Percentiles rank a stretch among this genome's conserved stretches.
Conservation (phyloP, 257 asterid genomes). For the Gentiana dahurica region DNA sequence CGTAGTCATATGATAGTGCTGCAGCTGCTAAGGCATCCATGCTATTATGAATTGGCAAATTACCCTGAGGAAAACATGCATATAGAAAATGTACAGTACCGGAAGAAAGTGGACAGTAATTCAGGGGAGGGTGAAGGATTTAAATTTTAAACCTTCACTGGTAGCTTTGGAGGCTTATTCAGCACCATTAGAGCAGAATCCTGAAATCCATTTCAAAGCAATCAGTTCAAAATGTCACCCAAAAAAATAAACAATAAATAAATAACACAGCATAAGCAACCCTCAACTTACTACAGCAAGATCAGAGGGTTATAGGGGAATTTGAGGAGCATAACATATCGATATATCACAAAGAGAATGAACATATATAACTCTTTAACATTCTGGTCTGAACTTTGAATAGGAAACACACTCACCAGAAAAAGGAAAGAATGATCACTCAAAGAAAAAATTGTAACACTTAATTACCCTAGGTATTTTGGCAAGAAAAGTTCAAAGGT, state of each 20-base stretch:
- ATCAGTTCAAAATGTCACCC: slow-evolving; percentile 1
- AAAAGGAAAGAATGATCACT: background rate
- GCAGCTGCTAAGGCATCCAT: slow-evolving; percentile 99
- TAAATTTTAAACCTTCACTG: slow-evolving; percentile 54
- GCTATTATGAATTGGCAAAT: slow-evolving; percentile 78
- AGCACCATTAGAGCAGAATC: slow-evolving; percentile 81
- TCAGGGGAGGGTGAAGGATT: slow-evolving; percentile 5
- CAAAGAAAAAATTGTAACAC: background rate
- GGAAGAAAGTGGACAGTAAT: background rate
- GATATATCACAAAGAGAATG: background rate
- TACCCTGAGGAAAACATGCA: slow-evolving; percentile 37
- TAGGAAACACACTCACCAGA: background rate
- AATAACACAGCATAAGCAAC: background rate
- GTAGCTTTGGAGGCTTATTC: slow-evolving; percentile 93
- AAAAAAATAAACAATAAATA: slow-evolving; percentile 2
- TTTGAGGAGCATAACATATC: background rate
- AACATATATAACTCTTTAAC: background rate
- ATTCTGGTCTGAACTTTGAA: background rate
- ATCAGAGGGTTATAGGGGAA: background rate
- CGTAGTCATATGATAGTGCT: slow-evolving; percentile 73
- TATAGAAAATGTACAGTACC: slow-evolving; percentile 13
- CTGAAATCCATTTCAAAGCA: slow-evolving; percentile 27
- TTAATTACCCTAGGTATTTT: background rate
- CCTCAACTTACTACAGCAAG: too few relatives aligned
- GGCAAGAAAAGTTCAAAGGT: slow-evolving; percentile 1